Conservation (phyloP, 495 filamentous ascomycete species). For the Penicillium steckii region DNA sequence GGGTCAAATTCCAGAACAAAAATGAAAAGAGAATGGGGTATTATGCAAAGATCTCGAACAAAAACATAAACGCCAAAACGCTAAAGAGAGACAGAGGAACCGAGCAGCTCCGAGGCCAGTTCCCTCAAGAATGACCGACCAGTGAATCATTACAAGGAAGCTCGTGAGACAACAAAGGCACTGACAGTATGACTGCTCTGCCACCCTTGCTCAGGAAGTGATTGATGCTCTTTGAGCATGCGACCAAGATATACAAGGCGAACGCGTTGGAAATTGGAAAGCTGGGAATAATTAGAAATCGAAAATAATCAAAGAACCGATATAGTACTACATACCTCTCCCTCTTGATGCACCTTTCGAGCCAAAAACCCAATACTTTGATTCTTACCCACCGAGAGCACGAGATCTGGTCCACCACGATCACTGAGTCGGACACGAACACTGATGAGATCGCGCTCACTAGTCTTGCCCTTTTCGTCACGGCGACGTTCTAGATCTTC, state of each 20-base stretch:
- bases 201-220: conserved; percentile 72
- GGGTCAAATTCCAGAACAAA: background rate
- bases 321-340: conserved; percentile 51
- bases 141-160: background rate
- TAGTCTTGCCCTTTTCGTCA: conserved; percentile 63
- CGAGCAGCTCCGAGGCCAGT: background rate
- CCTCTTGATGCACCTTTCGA: conserved; percentile 61
- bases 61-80: conserved; percentile 25
- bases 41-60: conserved; percentile 33
- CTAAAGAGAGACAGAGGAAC: conserved; percentile 8
- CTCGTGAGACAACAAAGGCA: conserved; percentile 63
- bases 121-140: background rate
- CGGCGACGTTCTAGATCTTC: conserved; percentile 57
- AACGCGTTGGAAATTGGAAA: conserved; percentile 54
- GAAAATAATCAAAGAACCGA: background rate
- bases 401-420: conserved; percentile 60
- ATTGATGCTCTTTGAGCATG: conserved; percentile 65
- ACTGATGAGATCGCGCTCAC: conserved; percentile 54
- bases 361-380: conserved; percentile 64
- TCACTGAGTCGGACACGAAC: conserved; percentile 69
- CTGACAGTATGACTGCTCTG: conserved; percentile 74
- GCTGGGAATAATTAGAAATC: conserved; percentile 21
- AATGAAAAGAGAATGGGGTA: conserved; percentile 31
- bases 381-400: conserved; percentile 56
- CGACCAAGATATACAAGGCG: conserved; percentile 77